Evolutionary conservation across 1,284 basidiomycete genomes (phyloP), one percentile per base, ranked within the genome.

Genomic region (Marasmius sp.): DNA sequence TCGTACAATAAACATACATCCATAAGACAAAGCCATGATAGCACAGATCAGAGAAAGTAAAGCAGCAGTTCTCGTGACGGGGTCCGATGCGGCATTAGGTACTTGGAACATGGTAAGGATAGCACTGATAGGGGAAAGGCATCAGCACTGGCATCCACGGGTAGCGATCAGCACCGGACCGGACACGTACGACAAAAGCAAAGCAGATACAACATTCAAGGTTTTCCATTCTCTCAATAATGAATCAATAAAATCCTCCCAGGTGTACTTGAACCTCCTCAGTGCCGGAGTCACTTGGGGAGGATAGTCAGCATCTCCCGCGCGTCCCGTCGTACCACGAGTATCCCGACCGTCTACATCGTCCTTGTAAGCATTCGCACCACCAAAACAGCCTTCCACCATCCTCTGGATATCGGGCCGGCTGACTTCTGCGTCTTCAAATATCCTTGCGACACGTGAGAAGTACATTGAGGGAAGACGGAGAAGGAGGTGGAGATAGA

Each of bases 181-280:
- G 41, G 52, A 37, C 12, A 79, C 88, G 55, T 66, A 92, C 89
- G 89, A 86, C 63, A 85, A 79, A 14, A 92, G 74, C 55, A 92
- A 70, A 12, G 87, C 89, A 37, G 88, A 91, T 20, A 91, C 86
- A 20, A 92, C 77, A 69, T 92, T 92, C 54, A 91, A 69, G 11
- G 89, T 91, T 75, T 92, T 92, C 89, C 88, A 91, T 69, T 92
- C 89, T 48, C 82, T 80, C 64, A 90, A 63, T 36, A 92, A 74
- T 0, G 85, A 85, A 65, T 91, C 88, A 11, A 91, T 81, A 66
- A 91, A 91, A 0, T 68, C 74, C 70, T 91, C 89, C 89, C 90
- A 92, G 3, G 86, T 87, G 54, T 81, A 74, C 68, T 89, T 89
- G 77, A 92, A 90, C 57, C 85, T 77, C 27, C 83, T 75, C 41